Evolutionary conservation across 176 grass and related monocot species (phyloP), one percentile per base, ranked within the genome.

Genomic region (Zoysia japonica): DNA sequence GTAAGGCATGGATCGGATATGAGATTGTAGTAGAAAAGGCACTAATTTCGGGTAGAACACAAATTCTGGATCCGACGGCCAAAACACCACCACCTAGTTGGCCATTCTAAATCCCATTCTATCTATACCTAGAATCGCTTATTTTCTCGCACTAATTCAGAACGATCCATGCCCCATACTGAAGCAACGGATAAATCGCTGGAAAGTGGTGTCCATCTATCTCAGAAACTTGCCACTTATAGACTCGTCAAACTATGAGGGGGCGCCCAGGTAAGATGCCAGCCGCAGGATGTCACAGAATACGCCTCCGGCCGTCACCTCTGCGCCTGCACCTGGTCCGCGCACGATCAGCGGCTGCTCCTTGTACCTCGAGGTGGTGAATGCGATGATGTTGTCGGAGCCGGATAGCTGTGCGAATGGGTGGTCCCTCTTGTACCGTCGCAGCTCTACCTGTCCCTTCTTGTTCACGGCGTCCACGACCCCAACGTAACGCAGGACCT

Each of bases 311-410:
- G 92, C 96, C 4, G 92, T 98, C 43, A 98, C 92, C 80, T 94
- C 92, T 2, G 96, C 92, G 1, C 92, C 95, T 0, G 95, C 95
- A 0, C 92, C 92, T 2, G 95, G 92, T 4, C 95, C 92, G 37
- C 95, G 90, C 47, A 98, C 92, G 3, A 98, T 94, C 53, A 94
- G 85, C 0, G 96, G 90, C 64, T 98, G 96, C 15, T 92, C 66
- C 84, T 89, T 94, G 90, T 98, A 98, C 69, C 95, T 83, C 28
- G 90, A 85, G 63, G 95, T 98, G 59, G 90, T 98, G 81, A 94
- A 98, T 11, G 95, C 92, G 56, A 98, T 98, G 65, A 98, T 94
- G 79, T 94, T 93, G 75, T 98, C 95, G 0, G 95, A 98, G 49
- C 92, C 95, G 2, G 90, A 94, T 52, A 98, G 88, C 85, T 98